Evolutionary conservation across 2,329 filamentous ascomycete species (phyloP).

Genomic region (Albifimbria verrucaria): DNA sequence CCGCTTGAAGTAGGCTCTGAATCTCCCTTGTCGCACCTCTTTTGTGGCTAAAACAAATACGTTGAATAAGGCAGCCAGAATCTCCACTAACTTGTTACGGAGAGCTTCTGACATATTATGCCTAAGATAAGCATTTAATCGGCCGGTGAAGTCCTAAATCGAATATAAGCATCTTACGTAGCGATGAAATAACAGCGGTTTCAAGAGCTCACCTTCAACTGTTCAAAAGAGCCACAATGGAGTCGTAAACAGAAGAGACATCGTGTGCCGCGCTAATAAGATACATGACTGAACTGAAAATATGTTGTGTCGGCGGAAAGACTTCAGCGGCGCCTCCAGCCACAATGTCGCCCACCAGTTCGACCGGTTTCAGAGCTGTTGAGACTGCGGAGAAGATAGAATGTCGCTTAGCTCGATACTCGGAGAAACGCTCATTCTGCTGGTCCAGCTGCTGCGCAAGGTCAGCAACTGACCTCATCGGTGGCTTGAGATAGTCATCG

Average conservation of each 20-base stretch:
- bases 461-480: slow-evolving; percentile 28
- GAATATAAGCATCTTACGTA: slow-evolving; percentile 4
- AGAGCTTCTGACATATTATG: slow-evolving; percentile 34
- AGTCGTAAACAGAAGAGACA: slow-evolving; percentile 42
- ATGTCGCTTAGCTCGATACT: slow-evolving; percentile 33
- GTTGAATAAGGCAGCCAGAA: slow-evolving; percentile 41
- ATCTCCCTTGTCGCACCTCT: slow-evolving; percentile 36
- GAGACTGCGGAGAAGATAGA: slow-evolving; percentile 30
- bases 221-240: slow-evolving; percentile 41
- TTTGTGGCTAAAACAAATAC: slow-evolving; percentile 41
- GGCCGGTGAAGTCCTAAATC: slow-evolving; percentile 36
- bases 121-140: slow-evolving; percentile 37
- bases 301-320: slow-evolving; percentile 37
- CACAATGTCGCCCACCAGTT: slow-evolving; percentile 35
- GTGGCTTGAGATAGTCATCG: slow-evolving; percentile 28
- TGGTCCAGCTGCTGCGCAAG: slow-evolving; percentile 26
- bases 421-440: slow-evolving; percentile 32
- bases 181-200: neutral
- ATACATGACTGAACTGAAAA: slow-evolving; percentile 40
- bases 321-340: slow-evolving; percentile 31
- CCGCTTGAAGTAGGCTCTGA: slow-evolving; percentile 37
- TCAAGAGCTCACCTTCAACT: slow-evolving; percentile 34
- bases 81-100: slow-evolving; percentile 35
- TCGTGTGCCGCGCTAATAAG: slow-evolving; percentile 41
- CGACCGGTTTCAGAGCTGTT: slow-evolving; percentile 31